Conservation (phyloP, 768 basidiomycete genomes). For the Hypsizygus marmoreus region DNA sequence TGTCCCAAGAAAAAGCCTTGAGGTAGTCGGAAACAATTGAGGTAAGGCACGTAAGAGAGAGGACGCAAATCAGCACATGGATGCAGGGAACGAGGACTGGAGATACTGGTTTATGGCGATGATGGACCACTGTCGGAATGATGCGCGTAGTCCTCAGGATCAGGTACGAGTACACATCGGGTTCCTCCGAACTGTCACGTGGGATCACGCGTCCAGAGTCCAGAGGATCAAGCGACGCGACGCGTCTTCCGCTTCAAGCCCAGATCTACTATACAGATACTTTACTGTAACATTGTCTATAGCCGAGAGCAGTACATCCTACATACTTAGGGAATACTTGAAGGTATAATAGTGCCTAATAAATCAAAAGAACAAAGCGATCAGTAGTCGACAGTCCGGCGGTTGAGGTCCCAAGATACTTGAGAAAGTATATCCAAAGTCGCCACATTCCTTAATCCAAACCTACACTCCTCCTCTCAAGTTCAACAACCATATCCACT, state of each 20-base stretch:
- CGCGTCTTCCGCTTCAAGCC: no score
- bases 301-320: neutral
- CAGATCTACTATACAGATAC: no score
- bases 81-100: neutral
- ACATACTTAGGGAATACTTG: neutral
- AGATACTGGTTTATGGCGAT: neutral
- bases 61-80: conserved; percentile 3
- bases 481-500: conserved; percentile 66
- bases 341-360: neutral
- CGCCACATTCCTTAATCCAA: conserved; percentile 6
- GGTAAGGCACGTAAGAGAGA: neutral
- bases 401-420: no score
- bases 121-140: neutral
- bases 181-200: no score
- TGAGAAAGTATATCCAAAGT: neutral
- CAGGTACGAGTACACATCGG: no score
- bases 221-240: no score
- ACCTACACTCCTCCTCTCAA: conserved; percentile 34
- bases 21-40: neutral
- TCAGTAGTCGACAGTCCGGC: neutral
- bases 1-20: no score
- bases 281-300: neutral
- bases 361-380: neutral
- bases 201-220: no score
- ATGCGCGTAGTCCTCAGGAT: no score